These are phyloP conservation scores for Volutella citrinella DNA, from an alignment of 2,329 filamentous ascomycete genomes.

Conservation along the genomic window DNA sequence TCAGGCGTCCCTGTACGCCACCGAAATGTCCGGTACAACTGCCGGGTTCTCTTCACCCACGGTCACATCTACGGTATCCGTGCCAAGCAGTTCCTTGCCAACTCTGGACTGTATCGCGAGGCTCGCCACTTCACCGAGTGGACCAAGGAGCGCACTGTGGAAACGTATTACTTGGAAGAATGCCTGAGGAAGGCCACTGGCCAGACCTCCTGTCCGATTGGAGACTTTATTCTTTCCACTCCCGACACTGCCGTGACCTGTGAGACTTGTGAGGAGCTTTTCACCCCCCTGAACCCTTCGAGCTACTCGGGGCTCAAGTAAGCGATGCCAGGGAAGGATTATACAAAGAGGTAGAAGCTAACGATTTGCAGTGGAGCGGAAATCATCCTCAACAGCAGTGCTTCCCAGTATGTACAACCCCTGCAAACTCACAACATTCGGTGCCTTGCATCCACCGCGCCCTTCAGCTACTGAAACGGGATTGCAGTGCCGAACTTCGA, in stretches of 20 bases:
- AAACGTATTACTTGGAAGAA: constrained; percentile 33
- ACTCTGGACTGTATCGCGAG: constrained; percentile 35
- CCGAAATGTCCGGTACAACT: constrained; percentile 35
- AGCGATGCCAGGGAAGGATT: too few relatives aligned
- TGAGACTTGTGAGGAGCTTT: too few relatives aligned
- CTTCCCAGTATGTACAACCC: too few relatives aligned
- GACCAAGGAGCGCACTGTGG: constrained; percentile 29
- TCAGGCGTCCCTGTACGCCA: constrained; percentile 21
- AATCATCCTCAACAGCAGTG: constrained; percentile 67
- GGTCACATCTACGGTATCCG: constrained; percentile 15
- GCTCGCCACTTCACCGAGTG: constrained; percentile 37
- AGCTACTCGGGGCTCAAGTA: constrained; percentile 29
- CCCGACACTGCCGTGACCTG: too few relatives aligned
- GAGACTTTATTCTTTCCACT: constrained; percentile 37
- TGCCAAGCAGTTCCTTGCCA: constrained; percentile 31
- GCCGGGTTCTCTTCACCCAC: constrained; percentile 27
- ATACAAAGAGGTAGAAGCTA: too few relatives aligned
- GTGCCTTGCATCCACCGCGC: too few relatives aligned
- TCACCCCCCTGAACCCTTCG: constrained; percentile 9
- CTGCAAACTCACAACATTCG: too few relatives aligned
- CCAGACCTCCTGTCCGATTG: constrained; percentile 34
- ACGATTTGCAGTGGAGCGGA: too few relatives aligned
- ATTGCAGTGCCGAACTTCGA: constrained; percentile 46
- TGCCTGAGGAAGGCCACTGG: constrained; percentile 30
- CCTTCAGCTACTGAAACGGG: too few relatives aligned